phyloP scores from a whole-genome alignment of 345 rosid species.

The Eucalyptus melliodora region DNA sequence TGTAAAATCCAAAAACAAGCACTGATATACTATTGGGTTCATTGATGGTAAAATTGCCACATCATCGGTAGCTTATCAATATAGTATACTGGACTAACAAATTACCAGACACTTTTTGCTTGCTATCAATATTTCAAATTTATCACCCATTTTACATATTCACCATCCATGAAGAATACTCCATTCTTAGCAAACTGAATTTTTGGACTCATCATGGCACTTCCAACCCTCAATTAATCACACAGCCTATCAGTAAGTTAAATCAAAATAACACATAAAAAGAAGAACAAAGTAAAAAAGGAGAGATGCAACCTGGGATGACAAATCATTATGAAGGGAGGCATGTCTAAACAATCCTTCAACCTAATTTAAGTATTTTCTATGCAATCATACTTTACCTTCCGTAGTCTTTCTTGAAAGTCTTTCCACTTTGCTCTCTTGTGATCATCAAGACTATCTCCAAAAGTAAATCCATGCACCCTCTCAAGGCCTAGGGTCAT shows the following conservation, averaged over 20 bases:
- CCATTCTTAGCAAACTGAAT: neutral
- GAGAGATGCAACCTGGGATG: neutral
- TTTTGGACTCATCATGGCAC: neutral
- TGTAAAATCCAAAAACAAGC: neutral
- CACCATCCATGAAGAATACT: neutral
- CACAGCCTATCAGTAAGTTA: neutral
- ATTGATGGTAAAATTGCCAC: neutral
- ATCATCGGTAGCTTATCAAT: neutral
- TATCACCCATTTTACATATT: neutral
- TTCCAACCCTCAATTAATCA: neutral
- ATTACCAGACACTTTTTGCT: neutral
- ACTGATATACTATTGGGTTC: neutral
- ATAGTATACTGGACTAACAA: neutral
- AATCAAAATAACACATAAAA: neutral
- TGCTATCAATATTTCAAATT: neutral
- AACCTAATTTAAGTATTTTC: neutral
- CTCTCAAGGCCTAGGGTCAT: slow-evolving; percentile 67
- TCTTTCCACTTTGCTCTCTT: slow-evolving; percentile 69
- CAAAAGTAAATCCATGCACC: slow-evolving; percentile 91
- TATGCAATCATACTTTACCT: slow-evolving; percentile 26
- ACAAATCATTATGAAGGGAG: neutral
- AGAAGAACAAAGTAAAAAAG: neutral
- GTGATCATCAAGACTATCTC: slow-evolving; percentile 70
- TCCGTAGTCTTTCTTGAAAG: slow-evolving; percentile 44
- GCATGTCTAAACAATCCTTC: neutral